Evolutionary conservation across 148 eudicot species (phyloP), one percentile per base, ranked within the genome.

Genomic region (Rhododendron griersonianum): DNA sequence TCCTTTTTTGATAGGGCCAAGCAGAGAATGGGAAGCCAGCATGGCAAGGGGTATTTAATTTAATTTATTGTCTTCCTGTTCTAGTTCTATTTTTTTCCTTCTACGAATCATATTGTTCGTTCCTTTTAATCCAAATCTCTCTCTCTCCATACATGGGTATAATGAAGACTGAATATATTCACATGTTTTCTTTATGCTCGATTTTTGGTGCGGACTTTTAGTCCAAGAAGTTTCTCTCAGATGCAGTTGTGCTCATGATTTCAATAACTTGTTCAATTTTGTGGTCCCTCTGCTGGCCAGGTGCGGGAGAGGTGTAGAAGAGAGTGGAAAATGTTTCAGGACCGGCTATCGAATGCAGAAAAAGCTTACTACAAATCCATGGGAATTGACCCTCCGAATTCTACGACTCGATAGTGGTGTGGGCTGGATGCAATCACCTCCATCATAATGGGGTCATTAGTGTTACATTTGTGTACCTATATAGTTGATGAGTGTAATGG

Each of bases 311-410:
- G 95, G 81, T 91, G 93, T 84, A 85, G 39, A 79, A 86, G 16
- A 41, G 95, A 93, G 89, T 93, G 95, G 93, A 85, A 11, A 35
- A 90, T 91, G 89, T 91, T 91, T 82, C 88, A 78, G 61, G 23
- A 33, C 55, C 89, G 95, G 65, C 7, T 93, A 61, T 80, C 75
- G 14, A 69, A 84, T 81, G 93, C 95, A 75, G 95, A 93, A 53
- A 86, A 84, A 83, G 81, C 87, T 53, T 90, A 93, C 88, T 88
- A 88, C 87, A 84, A 73, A 84, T 84, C 91, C 23, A 78, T 89
- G 28, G 93, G 92, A 63, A 51, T 90, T 30, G 88, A 83, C 47
- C 86, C 89, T 35, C 77, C 91, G 2, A 90, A 91, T 74, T 83
- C 84, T 39, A 84, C 81, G 3, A 11, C 67, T 50, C 47, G 51